Evolutionary conservation across 2,329 filamentous ascomycete species (phyloP).

Genomic region (Cladosporium sp.): DNA sequence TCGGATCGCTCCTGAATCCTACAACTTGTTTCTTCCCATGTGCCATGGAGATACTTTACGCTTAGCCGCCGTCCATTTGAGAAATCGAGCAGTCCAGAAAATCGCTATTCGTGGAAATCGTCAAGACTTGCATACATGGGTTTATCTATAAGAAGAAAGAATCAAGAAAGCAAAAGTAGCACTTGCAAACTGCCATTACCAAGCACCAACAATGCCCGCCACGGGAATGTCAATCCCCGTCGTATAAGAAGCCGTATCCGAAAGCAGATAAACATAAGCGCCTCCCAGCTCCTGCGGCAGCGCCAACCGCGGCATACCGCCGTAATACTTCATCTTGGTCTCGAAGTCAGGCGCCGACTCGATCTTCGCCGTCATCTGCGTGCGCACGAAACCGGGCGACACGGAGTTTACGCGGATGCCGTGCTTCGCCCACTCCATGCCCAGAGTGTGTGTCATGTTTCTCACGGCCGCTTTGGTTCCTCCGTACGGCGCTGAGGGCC

Average conservation of each 20-base stretch:
- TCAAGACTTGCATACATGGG: no score
- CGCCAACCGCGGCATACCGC: constrained; percentile 49
- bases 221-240: constrained; percentile 36
- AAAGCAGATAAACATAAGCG: constrained; percentile 43
- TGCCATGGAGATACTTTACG: no score
- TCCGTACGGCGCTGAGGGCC: constrained; percentile 30
- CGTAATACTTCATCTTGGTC: constrained; percentile 39
- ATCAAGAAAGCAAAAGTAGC: no score
- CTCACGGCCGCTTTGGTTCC: constrained; percentile 22
- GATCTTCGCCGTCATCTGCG: constrained; percentile 14
- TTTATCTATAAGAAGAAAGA: no score
- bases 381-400: constrained; percentile 24
- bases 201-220: constrained; percentile 26
- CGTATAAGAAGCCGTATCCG: constrained; percentile 38
- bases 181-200: no score
- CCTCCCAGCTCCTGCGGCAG: constrained; percentile 49
- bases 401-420: constrained; percentile 26
- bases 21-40: no score
- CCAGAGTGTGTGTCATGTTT: constrained; percentile 26
- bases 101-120: no score
- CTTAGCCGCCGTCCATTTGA: no score
- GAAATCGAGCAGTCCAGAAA: no score
- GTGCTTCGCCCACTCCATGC: constrained; percentile 32
- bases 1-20: no score
- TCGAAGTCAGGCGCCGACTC: constrained; percentile 8